Base-by-base conservation (phyloP, 106 monocot species). In the Apostasia ramifera region DNA sequence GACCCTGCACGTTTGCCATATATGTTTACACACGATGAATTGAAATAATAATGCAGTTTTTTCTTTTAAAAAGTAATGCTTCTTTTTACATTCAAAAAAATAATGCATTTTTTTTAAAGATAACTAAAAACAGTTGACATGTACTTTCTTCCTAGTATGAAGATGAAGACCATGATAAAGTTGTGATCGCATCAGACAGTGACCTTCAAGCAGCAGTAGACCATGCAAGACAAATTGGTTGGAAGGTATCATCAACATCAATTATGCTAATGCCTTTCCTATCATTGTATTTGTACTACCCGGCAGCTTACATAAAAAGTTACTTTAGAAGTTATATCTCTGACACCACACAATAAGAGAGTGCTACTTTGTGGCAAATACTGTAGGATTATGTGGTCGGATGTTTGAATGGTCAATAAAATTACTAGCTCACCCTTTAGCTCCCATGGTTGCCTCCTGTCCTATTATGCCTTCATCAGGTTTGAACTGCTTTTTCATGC, bases 161-260 rank as follows among this genome's bases (percentile, higher is more conserved):
- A 87, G 95, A 97, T 66, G 95, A 92, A 77, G 95, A 97, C 69
- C 84, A 77, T 5, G 95, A 97, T 73, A 89, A 86, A 72, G 89
- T 97, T 59, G 55, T 97, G 7, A 78, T 97, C 65, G 80, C 89
- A 73, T 87, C 95, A 13, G 92, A 97, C 70, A 78, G 62, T 67
- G 95, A 97, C 74, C 89, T 97, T 51, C 74, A 70, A 1, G 92
- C 89, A 69, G 95, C 95, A 15, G 86, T 97, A 10, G 89, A 92
- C 51, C 95, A 97, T 73, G 95, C 95, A 5, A 89, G 75, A 57
- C 74, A 86, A 48, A 83, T 81, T 64, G 95, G 92, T 44, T 92
- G 81, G 89, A 97, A 97, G 95, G 95, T 89, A 85, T 49, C 41
- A 47, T 53, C 8, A 37, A 5, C 3, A 43, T 3, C 45, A 51